Evolutionary conservation across 2,329 filamentous ascomycete genomes (phyloP).

Genomic region (Ascochyta rabiei): DNA sequence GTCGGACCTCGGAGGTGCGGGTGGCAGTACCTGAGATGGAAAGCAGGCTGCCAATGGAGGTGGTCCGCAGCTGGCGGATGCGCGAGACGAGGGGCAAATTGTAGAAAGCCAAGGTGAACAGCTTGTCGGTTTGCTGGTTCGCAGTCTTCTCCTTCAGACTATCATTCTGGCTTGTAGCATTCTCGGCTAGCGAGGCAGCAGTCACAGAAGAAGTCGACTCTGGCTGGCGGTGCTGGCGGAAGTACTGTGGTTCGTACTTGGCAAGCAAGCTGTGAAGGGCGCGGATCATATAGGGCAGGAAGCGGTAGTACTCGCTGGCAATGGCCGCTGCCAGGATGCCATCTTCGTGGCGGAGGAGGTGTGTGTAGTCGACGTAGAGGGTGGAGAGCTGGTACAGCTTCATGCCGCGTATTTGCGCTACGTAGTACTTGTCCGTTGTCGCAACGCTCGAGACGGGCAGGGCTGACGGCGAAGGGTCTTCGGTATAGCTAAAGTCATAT

Average conservation of each 20-base stretch:
- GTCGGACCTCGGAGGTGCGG: conserved; percentile 93
- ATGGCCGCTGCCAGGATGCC: conserved; percentile 85
- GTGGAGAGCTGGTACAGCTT: conserved; percentile 77
- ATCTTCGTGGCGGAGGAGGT: conserved; percentile 77
- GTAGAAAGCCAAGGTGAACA: conserved; percentile 93
- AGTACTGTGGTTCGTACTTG: conserved; percentile 93
- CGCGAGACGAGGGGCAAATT: conserved; percentile 87
- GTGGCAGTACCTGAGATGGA: conserved; percentile 98
- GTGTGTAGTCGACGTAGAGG: conserved; percentile 85
- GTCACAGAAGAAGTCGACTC: conserved; percentile 74
- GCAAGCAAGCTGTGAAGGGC: conserved; percentile 91
- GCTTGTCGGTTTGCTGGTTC: conserved; percentile 95
- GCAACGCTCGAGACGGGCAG: conserved; percentile 71
- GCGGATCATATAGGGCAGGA: conserved; percentile 86
- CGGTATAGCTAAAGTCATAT: conserved; percentile 60
- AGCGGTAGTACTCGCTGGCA: conserved; percentile 90
- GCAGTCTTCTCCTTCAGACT: conserved; percentile 73
- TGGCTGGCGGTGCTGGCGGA: conserved; percentile 87
- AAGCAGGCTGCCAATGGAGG: conserved; percentile 88
- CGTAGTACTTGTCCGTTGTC: conserved; percentile 81
- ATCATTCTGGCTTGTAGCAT: conserved; percentile 64
- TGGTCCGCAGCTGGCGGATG: conserved; percentile 82
- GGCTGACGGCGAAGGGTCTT: conserved; percentile 69
- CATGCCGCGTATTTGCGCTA: conserved; percentile 82
- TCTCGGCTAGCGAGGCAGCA: conserved; percentile 65